These are phyloP conservation scores for Microbotryum lychnidis-dioicae DNA, from an alignment of 1,284 basidiomycete genomes.

Conservation along the genomic window DNA sequence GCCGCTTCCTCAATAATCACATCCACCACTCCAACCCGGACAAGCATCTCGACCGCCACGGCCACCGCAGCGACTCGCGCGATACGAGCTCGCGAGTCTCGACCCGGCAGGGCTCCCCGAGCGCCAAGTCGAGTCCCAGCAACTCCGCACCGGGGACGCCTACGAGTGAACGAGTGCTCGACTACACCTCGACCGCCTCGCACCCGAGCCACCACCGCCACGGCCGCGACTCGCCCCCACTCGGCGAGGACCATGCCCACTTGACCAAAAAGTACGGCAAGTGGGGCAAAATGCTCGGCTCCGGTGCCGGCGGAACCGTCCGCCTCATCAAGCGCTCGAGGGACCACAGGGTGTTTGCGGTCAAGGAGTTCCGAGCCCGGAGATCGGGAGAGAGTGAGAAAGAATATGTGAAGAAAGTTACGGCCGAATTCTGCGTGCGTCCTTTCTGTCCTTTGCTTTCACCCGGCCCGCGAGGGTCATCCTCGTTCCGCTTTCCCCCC, in stretches of 20 bases:
- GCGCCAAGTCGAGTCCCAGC: conserved; percentile 12
- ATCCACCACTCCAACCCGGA: conserved; percentile 52
- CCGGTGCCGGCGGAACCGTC: conserved; percentile 94
- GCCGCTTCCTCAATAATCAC: conserved; percentile 83
- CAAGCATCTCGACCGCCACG: conserved; percentile 32
- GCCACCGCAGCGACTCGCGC: conserved; percentile 6
- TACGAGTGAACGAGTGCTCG: conserved; percentile 30
- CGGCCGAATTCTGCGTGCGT: conserved; percentile 80
- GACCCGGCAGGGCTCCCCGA: conserved; percentile 19
- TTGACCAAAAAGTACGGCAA: conserved; percentile 98
- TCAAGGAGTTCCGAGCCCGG: conserved; percentile 93
- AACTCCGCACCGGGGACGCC: conserved; percentile 27
- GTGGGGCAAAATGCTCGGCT: conserved; percentile 91
- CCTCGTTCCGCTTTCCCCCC: neutral
- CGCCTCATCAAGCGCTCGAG: conserved; percentile 79
- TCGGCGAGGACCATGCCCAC: conserved; percentile 61
- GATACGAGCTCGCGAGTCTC: conserved; percentile 10
- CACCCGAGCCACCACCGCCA: conserved; percentile 28
- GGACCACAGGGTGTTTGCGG: conserved; percentile 68
- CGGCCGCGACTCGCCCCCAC: conserved; percentile 39
- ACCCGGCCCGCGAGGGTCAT: neutral
- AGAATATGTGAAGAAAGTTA: conserved; percentile 98
- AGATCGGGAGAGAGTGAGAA: conserved; percentile 79
- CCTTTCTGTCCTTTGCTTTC: conserved; percentile 5
- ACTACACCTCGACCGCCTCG: conserved; percentile 26